Base-by-base conservation (phyloP, 75 land plant genomes). In the Picea sitchensis region DNA sequence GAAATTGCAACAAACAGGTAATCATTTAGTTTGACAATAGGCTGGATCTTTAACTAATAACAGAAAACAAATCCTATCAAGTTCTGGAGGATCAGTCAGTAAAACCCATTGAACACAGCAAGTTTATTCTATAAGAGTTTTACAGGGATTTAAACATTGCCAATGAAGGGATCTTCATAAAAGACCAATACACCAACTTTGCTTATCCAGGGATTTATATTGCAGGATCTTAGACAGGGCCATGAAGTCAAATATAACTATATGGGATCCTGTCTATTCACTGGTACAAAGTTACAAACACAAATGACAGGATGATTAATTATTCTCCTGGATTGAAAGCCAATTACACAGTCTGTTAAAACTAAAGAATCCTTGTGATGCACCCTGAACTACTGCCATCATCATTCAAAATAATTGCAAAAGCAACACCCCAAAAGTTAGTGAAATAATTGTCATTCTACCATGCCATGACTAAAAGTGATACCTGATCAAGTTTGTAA, bases 401-500 rank as follows among this genome's bases (percentile, higher is more conserved):
- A n/a, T 71, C 21, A 41, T 44, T 44, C 73, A n/a, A 41, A 69
- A 41, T 69, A 9, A 65, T 17, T 15, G 5, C 17, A 12, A 14
- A 34, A 34, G 38, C 41, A 14, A 65, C 12, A 13, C 36, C 41
- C 41, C 18, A 65, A 5, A 65, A 4, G 18, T 26, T 65, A 21
- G 5, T 18, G 14, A 4, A 3, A 75, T 21, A 61, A 59, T 15
- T 76, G 32, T 76, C 59, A 20, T 0, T 76, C 21, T 34, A 60
- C 69, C 38, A 58, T 23, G 15, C 30, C 74, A 56, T 20, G 21
- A 34, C 78, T 26, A 75, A 47, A 78, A 38, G 54, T 26, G 18
- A 14, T 80, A 92, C 98, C 96, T 96, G 98, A 74, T 94, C 98
- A 86, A 96, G 92, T 85, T 96, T 96, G 86, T 96, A 96, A 71